A percentile compares a stretch with the other conserved stretches of the same genome.
phyloP scores from a whole-genome alignment of 352 stramenopile species.

The Phytophthora agathidicida region DNA sequence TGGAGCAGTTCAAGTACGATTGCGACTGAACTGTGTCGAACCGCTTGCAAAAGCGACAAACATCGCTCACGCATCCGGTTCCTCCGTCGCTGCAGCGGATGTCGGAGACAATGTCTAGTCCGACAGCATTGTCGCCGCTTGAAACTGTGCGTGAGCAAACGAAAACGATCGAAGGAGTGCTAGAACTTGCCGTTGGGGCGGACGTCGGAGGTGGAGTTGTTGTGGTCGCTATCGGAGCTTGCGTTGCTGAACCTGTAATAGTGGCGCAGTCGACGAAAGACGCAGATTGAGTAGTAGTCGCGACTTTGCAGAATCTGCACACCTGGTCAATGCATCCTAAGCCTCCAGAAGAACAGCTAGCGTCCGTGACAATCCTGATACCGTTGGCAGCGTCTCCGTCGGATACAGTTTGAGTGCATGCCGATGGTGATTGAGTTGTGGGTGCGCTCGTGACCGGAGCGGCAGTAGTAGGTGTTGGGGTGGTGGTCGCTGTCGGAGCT shows the following conservation, averaged over 20 bases:
- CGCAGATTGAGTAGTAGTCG: constrained; percentile 29
- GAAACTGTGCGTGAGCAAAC: constrained; percentile 27
- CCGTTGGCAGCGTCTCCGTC: constrained; percentile 7
- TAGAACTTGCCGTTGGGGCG: background rate
- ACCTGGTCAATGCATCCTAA: constrained; percentile 42
- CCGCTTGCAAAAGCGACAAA: constrained; percentile 41
- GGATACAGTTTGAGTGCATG: background rate
- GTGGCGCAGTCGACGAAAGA: constrained; percentile 20
- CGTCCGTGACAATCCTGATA: constrained; percentile 39
- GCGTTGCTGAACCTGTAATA: constrained; percentile 9
- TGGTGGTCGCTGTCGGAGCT: background rate
- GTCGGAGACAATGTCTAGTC: constrained; percentile 46
- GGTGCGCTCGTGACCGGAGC: background rate
- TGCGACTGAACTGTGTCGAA: constrained; percentile 44
- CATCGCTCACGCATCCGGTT: constrained; percentile 36
- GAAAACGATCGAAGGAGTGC: constrained; percentile 25
- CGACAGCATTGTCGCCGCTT: constrained; percentile 36
- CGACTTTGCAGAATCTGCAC: constrained; percentile 42
- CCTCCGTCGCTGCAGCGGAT: constrained; percentile 42
- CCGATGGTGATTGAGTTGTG: background rate
- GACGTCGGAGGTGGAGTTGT: constrained; percentile 4
- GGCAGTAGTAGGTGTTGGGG: background rate
- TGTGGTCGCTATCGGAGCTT: background rate
- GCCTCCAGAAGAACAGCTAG: constrained; percentile 30
- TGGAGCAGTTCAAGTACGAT: constrained; percentile 30